Base-by-base conservation (phyloP, 768 basidiomycete species). In the Psilocybe tampanensis region DNA sequence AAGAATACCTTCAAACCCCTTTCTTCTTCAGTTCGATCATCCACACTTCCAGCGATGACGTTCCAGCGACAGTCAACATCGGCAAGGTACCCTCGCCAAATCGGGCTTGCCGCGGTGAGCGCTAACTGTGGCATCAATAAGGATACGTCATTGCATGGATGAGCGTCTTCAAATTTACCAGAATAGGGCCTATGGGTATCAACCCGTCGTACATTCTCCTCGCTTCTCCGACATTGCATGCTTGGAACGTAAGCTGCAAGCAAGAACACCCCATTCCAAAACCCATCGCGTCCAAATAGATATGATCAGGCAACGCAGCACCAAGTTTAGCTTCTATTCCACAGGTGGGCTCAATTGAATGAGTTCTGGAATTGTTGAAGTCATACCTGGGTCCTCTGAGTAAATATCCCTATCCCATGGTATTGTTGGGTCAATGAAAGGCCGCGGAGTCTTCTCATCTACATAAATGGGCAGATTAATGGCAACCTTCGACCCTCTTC, bases 211-310 rank as follows among this genome's bases (percentile, higher is more conserved):
- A 99, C 74, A 98, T 86, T 53, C 92, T 80, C 67, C 94, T 81
- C 11, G 97, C 95, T 70, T 99, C 95, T 29, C 84, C 81, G 23
- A 99, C 86, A 74, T 94, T 94, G 73, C 94, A 97, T 2, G 95
- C 90, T 72, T 99, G 97, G 76, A 98, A 98, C 13, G 97, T 99
- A 59, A 98, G 81, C 67, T 99, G 97, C 50, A 99, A 79, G 72
- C 97, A 98, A 66, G 94, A 96, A 64, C 96, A 98, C 6, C 97
- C 97, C 97, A 98, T 99, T 45, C 97, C 97, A 71, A 99, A 99
- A 24, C 95, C 96, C 97, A 98, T 98, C 8, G 97, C 95, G 71
- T 99, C 97, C 79, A 98, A 83, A 70, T 98, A 98, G 60, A 99
- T 92, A 71, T 98, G 95, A 69, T 96, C 88, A 29, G 80, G 77